A percentile compares a stretch with the other conserved stretches of the same genome.
Conservation (phyloP, 2,329 filamentous ascomycete species). For the Colletotrichum horii region DNA sequence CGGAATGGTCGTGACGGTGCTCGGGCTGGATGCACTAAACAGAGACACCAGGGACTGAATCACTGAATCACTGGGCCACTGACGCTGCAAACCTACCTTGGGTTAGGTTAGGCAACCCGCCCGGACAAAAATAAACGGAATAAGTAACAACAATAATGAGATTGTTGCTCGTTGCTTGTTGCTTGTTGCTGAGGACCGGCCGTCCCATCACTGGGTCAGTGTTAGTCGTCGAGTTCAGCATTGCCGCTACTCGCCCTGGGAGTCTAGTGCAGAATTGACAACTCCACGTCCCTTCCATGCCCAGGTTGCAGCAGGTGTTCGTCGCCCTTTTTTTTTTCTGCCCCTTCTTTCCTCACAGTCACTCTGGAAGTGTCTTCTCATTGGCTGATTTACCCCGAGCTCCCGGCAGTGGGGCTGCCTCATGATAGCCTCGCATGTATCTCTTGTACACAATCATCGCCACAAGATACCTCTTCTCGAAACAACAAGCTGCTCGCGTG, state of each 20-base stretch:
- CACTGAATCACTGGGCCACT: neutral
- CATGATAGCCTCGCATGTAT: neutral
- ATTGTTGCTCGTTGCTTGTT: neutral
- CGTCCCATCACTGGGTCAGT: neutral
- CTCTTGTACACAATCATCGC: neutral
- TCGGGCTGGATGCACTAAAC: neutral
- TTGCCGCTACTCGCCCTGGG: no score
- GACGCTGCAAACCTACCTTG: no score
- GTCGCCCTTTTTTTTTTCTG: neutral
- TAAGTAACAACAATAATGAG: neutral
- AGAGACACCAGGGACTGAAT: neutral
- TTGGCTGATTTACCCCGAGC: neutral
- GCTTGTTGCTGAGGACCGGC: neutral
- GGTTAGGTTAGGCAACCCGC: neutral
- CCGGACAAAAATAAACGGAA: neutral
- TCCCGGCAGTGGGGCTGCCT: neutral
- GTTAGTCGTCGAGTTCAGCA: neutral
- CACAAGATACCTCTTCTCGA: neutral
- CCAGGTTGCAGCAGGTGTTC: neutral
- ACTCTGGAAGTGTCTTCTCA: neutral
- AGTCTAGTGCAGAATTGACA: neutral
- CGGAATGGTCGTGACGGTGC: neutral
- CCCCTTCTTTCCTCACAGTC: neutral
- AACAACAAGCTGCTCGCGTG: constrained; percentile 10
- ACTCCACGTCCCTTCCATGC: neutral